phyloP scores from a whole-genome alignment of 2,329 filamentous ascomycete species.

The Fusarium coicis region DNA sequence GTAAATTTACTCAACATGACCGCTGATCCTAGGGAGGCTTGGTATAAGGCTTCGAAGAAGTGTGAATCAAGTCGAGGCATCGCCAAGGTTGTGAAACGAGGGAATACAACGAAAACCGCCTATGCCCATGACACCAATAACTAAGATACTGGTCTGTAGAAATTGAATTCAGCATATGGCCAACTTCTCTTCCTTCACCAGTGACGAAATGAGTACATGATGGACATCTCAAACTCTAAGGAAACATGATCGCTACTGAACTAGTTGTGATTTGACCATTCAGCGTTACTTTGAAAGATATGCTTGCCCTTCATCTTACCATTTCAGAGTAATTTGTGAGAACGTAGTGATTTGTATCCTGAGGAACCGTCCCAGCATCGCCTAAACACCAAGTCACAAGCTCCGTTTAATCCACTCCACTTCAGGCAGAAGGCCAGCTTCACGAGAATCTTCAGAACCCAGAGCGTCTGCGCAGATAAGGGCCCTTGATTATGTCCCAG shows the following conservation, averaged over 20 bases:
- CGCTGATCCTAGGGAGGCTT: rapidly evolving
- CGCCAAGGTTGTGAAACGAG: background rate
- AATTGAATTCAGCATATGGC: rapidly evolving
- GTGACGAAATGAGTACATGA: rapidly evolving
- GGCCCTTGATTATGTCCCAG: too few relatives aligned
- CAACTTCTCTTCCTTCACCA: rapidly evolving
- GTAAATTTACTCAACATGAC: too few relatives aligned
- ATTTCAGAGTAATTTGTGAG: background rate
- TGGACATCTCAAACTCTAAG: background rate
- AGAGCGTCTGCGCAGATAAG: background rate
- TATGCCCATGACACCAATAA: rapidly evolving
- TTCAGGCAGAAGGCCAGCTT: background rate
- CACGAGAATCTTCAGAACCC: too few relatives aligned
- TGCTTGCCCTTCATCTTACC: rapidly evolving
- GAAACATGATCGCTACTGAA: rapidly evolving
- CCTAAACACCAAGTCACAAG: background rate
- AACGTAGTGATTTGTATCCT: background rate
- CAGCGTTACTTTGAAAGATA: rapidly evolving
- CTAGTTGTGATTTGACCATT: background rate
- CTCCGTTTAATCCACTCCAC: background rate
- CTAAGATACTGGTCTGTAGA: rapidly evolving
- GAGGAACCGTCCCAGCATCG: too few relatives aligned
- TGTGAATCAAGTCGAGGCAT: rapidly evolving
- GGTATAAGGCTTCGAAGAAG: rapidly evolving
- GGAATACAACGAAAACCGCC: rapidly evolving